These are phyloP conservation scores for Lentinula sp. DNA, from an alignment of 768 basidiomycete species.

Conservation along the genomic window DNA sequence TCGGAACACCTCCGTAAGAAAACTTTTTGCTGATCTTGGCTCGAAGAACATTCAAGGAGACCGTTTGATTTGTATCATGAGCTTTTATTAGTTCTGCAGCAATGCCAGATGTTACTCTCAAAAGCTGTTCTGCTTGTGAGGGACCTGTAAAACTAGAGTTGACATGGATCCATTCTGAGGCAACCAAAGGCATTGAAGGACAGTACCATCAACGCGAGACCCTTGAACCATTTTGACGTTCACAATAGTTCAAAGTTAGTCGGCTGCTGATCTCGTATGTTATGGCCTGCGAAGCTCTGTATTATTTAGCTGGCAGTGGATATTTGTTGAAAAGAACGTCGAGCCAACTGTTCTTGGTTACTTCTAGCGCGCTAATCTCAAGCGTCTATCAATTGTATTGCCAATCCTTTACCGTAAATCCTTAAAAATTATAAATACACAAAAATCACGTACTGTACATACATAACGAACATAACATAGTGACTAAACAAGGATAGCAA, in stretches of 20 bases:
- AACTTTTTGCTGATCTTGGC: conserved; percentile 87
- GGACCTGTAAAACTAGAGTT: conserved; percentile 40
- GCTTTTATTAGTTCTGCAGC: conserved; percentile 90
- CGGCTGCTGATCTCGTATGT: background rate
- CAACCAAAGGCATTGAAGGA: background rate
- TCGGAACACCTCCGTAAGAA: conserved; percentile 78
- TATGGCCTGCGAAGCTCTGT: no score
- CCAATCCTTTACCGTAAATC: no score
- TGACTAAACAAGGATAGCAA: conserved; percentile 3
- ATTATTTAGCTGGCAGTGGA: no score
- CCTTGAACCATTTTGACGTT: conserved; percentile 13
- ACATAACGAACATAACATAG: background rate
- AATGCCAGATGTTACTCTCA: conserved; percentile 91
- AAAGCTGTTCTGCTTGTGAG: conserved; percentile 85
- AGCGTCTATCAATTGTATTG: no score
- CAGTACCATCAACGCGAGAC: conserved; percentile 14
- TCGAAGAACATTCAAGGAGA: conserved; percentile 86
- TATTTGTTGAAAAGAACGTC: no score
- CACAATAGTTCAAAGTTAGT: background rate
- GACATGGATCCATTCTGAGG: background rate
- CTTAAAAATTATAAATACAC: background rate
- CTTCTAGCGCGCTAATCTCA: no score
- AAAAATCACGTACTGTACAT: background rate
- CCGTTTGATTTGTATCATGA: conserved; percentile 67
- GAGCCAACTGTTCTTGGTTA: no score